Conservation (phyloP, 176 grass and related monocot species). For the Zoysia pacifica region DNA sequence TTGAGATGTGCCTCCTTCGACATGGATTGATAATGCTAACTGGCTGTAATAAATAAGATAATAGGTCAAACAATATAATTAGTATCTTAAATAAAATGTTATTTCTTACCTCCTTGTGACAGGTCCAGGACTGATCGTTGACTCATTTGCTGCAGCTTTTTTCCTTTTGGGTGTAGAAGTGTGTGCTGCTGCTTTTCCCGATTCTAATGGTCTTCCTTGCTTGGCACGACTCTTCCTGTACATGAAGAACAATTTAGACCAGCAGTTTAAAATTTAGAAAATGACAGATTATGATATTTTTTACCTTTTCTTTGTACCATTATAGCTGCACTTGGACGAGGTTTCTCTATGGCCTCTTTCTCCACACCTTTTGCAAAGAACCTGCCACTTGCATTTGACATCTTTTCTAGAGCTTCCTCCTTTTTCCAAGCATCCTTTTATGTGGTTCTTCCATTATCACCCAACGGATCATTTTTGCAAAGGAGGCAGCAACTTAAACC, state of each 20-base stretch:
- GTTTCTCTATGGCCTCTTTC: neutral
- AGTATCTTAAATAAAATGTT: too few species aligned
- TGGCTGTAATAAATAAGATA: too few species aligned
- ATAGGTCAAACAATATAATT: too few species aligned
- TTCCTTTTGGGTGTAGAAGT: neutral
- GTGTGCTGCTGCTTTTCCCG: too few species aligned
- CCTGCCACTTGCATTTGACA: neutral
- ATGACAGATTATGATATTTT: too few species aligned
- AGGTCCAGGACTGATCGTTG: neutral
- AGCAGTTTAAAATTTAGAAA: too few species aligned
- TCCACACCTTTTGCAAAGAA: neutral
- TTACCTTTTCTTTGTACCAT: slow-evolving; percentile 7
- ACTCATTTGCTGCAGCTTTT: neutral
- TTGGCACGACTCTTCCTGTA: neutral
- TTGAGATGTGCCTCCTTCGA: too few species aligned
- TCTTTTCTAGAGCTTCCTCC: neutral
- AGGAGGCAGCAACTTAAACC: neutral
- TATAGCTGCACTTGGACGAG: neutral
- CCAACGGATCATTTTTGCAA: neutral
- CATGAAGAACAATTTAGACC: neutral
- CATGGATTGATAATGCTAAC: too few species aligned
- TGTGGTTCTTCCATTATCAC: neutral
- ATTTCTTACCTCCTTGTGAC: neutral
- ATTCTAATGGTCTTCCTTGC: neutral
- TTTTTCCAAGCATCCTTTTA: neutral